A percentile compares a stretch with the other conserved stretches of the same genome.
Evolutionary conservation across 352 stramenopile species (phyloP).

Genomic region (Phytophthora ohioensis): DNA sequence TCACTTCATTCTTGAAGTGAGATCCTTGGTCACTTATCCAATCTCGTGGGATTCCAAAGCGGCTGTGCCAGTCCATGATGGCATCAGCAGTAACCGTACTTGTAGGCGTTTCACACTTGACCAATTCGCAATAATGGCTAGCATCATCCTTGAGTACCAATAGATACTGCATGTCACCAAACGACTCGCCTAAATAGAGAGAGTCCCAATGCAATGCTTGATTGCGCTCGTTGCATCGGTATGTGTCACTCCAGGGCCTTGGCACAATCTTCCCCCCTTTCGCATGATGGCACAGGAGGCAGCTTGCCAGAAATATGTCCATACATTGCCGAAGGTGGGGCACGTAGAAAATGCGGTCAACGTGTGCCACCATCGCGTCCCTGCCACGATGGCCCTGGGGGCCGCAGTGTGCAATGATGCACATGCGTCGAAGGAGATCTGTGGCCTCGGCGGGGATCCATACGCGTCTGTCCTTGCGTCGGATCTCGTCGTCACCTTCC

Average conservation of each 20-base stretch:
- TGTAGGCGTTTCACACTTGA: conserved; percentile 32
- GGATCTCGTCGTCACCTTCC: background rate
- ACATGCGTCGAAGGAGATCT: background rate
- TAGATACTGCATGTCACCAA: conserved; percentile 1
- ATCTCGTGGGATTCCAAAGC: conserved; percentile 34
- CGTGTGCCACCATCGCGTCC: background rate
- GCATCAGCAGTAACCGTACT: conserved; percentile 26
- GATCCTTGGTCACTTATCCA: conserved; percentile 43
- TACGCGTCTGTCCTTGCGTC: background rate
- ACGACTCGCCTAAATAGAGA: background rate
- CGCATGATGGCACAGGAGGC: background rate
- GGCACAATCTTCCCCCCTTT: background rate
- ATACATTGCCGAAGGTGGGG: background rate
- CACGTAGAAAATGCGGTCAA: background rate
- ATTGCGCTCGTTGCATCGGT: background rate
- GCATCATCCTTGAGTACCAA: conserved; percentile 38
- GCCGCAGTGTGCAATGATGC: background rate
- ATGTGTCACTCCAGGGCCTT: background rate
- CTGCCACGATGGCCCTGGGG: background rate
- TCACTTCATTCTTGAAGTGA: conserved; percentile 45
- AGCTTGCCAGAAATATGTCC: background rate
- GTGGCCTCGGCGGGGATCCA: background rate
- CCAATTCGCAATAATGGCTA: conserved; percentile 39
- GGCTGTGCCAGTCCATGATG: conserved; percentile 38
- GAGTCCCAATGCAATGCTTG: background rate